Evolutionary conservation across 345 rosid genomes (phyloP).

Genomic region (Hirschfeldia incana): DNA sequence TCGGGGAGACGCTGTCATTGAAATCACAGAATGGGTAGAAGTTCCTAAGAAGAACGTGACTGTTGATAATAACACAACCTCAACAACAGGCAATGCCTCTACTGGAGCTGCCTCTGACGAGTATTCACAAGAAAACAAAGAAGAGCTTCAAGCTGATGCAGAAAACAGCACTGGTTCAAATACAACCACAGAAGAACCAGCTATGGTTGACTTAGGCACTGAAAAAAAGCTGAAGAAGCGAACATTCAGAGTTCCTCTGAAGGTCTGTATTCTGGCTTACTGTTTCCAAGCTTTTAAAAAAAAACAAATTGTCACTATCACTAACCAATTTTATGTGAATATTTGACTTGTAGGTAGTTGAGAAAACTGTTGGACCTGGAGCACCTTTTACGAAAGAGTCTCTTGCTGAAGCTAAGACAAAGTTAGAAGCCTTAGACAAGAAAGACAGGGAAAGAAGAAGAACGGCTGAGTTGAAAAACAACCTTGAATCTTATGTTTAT

Average conservation of each 20-base stretch:
- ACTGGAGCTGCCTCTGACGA: conserved; percentile 50
- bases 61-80: conserved; percentile 61
- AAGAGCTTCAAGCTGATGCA: conserved; percentile 50
- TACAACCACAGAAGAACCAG: conserved; percentile 48
- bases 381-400: conserved; percentile 65
- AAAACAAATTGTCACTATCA: background rate
- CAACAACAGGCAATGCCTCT: conserved; percentile 55
- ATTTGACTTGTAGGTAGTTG: conserved; percentile 56
- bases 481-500: conserved; percentile 91
- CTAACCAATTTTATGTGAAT: background rate
- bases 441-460: conserved; percentile 88
- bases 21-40: conserved; percentile 96
- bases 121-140: conserved; percentile 55
- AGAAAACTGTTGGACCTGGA: conserved; percentile 85
- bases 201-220: conserved; percentile 49
- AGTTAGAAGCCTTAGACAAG: conserved; percentile 77
- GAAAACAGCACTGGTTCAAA: conserved; percentile 34
- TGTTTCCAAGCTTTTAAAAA: conserved; percentile 1
- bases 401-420: conserved; percentile 64
- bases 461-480: conserved; percentile 91
- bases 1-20: conserved; percentile 92
- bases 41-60: conserved; percentile 79
- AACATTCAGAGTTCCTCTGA: conserved; percentile 79
- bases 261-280: conserved; percentile 51
- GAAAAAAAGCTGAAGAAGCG: conserved; percentile 82